These are phyloP conservation scores for Fusarium humuli DNA, from an alignment of 2,329 filamentous ascomycete genomes.

Conservation along the genomic window DNA sequence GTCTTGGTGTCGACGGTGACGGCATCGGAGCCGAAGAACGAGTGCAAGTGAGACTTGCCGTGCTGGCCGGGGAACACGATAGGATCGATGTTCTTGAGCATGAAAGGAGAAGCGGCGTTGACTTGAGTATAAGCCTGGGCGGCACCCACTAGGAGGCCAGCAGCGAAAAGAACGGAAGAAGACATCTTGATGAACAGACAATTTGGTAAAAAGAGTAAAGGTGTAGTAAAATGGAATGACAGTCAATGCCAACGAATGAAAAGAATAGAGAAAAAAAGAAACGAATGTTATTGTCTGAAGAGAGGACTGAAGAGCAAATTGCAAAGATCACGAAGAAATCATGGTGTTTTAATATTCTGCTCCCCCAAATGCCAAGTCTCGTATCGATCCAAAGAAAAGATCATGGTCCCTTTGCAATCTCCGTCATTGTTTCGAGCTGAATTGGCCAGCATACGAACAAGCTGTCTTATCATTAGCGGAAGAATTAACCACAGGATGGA, in stretches of 20 bases:
- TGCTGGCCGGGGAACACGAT: constrained; percentile 50
- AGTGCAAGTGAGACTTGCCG: constrained; percentile 50
- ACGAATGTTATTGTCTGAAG: constrained; percentile 10
- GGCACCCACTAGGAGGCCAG: constrained; percentile 28
- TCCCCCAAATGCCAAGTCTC: constrained; percentile 1
- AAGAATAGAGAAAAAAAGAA: constrained; percentile 7
- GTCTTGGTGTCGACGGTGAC: constrained; percentile 48
- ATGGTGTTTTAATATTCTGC: constrained; percentile 13
- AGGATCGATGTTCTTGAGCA: constrained; percentile 52
- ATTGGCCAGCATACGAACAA: neutral
- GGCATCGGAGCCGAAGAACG: constrained; percentile 53
- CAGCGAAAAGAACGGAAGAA: constrained; percentile 31
- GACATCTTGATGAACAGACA: constrained; percentile 29
- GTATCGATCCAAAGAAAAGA: neutral
- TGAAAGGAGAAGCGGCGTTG: constrained; percentile 42
- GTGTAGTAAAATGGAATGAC: constrained; percentile 23
- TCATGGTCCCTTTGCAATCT: neutral
- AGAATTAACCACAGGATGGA: constrained; percentile 2
- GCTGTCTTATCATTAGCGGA: constrained; percentile 14
- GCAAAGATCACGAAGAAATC: neutral
- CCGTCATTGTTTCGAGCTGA: constrained; percentile 8
- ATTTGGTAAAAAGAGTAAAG: neutral
- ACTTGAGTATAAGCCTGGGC: constrained; percentile 40
- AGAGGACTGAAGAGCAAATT: neutral
- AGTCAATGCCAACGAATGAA: constrained; percentile 37